Percentiles rank a stretch among this genome's conserved stretches.
Evolutionary conservation across 2,329 filamentous ascomycete species (phyloP).

Genomic region (Aspergillus uvarum): DNA sequence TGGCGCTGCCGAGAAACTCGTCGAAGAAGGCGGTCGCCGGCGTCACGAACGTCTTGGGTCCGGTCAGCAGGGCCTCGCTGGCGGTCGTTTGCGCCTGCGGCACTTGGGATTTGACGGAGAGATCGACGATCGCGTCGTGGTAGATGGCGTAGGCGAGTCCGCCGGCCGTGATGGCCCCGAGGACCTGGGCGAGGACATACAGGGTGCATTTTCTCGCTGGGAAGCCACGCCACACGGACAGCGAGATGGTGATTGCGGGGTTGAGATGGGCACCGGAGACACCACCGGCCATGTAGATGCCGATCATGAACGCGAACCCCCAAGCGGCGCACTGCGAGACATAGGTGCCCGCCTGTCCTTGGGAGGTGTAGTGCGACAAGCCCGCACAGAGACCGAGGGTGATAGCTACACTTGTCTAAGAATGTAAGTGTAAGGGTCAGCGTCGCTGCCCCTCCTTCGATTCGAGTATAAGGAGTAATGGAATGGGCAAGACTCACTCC

Average conservation of each 20-base stretch:
- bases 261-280: slow-evolving; percentile 52
- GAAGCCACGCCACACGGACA: slow-evolving; percentile 37
- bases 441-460: neutral
- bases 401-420: slow-evolving; percentile 29
- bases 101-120: slow-evolving; percentile 15
- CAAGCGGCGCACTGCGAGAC: slow-evolving; percentile 24
- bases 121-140: slow-evolving; percentile 33
- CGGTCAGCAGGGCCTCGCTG: slow-evolving; percentile 28
- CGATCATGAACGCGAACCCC: slow-evolving; percentile 38
- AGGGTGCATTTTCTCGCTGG: slow-evolving; percentile 26
- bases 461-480: too few relatives aligned
- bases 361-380: slow-evolving; percentile 23
- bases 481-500: slow-evolving; percentile 15
- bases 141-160: slow-evolving; percentile 39
- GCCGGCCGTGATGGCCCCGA: slow-evolving; percentile 36
- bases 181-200: slow-evolving; percentile 37
- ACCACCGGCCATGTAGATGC: slow-evolving; percentile 48
- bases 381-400: slow-evolving; percentile 31
- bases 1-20: slow-evolving; percentile 37
- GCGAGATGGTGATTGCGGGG: slow-evolving; percentile 44
- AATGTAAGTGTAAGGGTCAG: slow-evolving; percentile 2
- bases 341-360: slow-evolving; percentile 25
- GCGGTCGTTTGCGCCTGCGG: slow-evolving; percentile 20
- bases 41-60: slow-evolving; percentile 27
- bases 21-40: slow-evolving; percentile 37